Evolutionary conservation across 129 eudicot genomes (phyloP).

Genomic region (Tanacetum coccineum): DNA sequence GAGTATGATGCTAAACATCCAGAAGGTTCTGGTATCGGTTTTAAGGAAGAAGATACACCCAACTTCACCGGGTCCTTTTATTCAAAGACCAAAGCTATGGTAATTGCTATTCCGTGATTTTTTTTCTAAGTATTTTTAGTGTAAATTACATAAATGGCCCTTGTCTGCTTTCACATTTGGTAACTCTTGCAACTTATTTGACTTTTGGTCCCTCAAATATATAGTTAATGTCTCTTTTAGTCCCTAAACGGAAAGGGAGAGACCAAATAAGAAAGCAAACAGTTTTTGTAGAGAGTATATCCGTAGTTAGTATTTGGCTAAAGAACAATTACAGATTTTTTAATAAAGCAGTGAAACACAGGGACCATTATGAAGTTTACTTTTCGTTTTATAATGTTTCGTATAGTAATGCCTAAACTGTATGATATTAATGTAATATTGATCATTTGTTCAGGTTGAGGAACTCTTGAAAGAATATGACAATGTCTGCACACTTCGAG

Average conservation of each 20-base stretch:
- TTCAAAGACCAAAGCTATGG: constrained; percentile 99
- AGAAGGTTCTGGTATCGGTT: constrained; percentile 91
- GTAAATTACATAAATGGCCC: too few relatives aligned
- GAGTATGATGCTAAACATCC: constrained; percentile 90
- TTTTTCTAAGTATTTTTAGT: not conserved
- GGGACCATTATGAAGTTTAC: too few relatives aligned
- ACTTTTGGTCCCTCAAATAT: too few relatives aligned
- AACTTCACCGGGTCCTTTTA: constrained; percentile 89
- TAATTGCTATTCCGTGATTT: constrained; percentile 18
- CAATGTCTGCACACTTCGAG: constrained; percentile 94
- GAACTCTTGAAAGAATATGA: constrained; percentile 81
- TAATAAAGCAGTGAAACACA: too few relatives aligned
- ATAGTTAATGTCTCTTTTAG: too few relatives aligned
- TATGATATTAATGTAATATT: not conserved
- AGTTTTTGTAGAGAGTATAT: too few relatives aligned
- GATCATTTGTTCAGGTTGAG: constrained; percentile 47
- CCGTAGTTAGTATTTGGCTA: too few relatives aligned
- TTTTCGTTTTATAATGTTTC: too few relatives aligned
- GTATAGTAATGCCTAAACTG: not conserved
- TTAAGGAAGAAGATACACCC: constrained; percentile 90
- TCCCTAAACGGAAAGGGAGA: too few relatives aligned
- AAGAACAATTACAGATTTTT: too few relatives aligned
- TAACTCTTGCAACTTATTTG: not conserved
- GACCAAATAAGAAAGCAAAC: too few relatives aligned
- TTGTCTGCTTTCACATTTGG: not conserved